Conservation (phyloP, 2,329 filamentous ascomycete genomes). For the Neofusicoccum ribis region DNA sequence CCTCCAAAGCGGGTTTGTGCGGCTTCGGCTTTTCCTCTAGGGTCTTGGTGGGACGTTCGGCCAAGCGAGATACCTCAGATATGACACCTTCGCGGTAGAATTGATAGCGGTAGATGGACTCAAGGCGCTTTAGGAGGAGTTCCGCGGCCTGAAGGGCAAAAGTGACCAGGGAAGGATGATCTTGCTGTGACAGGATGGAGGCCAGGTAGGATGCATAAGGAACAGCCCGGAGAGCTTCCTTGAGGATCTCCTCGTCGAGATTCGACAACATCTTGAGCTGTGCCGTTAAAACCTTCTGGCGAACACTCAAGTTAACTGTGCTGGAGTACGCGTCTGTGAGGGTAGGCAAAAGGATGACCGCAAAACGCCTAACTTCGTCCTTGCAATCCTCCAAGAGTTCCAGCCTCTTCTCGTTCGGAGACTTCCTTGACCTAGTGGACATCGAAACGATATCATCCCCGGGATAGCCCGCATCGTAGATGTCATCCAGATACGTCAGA, state of each 20-base stretch:
- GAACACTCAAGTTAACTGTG: constrained; percentile 91
- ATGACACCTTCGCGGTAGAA: constrained; percentile 97
- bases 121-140: constrained; percentile 78
- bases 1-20: constrained; percentile 28
- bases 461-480: constrained; percentile 51
- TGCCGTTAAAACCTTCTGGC: constrained; percentile 92
- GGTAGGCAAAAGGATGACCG: constrained; percentile 89
- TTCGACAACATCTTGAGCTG: constrained; percentile 98
- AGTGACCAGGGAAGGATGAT: constrained; percentile 83
- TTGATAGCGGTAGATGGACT: constrained; percentile 89
- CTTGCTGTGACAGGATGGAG: constrained; percentile 91
- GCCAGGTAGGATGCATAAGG: constrained; percentile 95
- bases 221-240: constrained; percentile 81
- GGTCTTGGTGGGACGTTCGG: constrained; percentile 49
- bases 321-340: constrained; percentile 96
- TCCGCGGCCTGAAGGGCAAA: constrained; percentile 87
- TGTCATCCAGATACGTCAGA: constrained; percentile 52
- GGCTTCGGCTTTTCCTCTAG: constrained; percentile 28
- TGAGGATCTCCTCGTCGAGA: constrained; percentile 78
- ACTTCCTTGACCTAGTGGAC: constrained; percentile 51
- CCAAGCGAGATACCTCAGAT: constrained; percentile 81
- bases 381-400: constrained; percentile 81
- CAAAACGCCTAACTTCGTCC: constrained; percentile 83
- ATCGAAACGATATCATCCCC: constrained; percentile 47
- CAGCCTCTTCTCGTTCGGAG: constrained; percentile 77